Base-by-base conservation (phyloP, 2,329 filamentous ascomycete species). In the Fonsecaea pedrosoi region DNA sequence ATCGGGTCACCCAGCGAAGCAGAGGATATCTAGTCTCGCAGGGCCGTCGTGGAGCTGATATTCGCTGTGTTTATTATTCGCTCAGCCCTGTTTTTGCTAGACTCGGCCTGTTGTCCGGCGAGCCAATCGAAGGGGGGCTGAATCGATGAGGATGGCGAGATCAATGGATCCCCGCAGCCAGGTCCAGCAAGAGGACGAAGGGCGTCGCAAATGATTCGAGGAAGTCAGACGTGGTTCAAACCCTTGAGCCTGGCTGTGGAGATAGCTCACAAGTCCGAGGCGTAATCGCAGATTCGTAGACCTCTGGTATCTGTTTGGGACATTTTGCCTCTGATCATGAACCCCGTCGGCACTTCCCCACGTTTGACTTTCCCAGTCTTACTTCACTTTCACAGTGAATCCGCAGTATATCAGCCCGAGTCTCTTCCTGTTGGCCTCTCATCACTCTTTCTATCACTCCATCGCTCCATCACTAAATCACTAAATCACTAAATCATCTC, bases 231-330 rank as follows among this genome's bases (percentile, higher is more conserved):
- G 40, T 54, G 7, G 32, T 53, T 32, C 7, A 18, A 53, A 60
- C 57, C 40, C 57, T 50, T 13, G 15, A 13, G 4, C 13, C 13
- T 60, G 9, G 58, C 5, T 32, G 40, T 42, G 40, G 57, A 53
- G 42, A 30, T 21, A 34, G 34, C 42, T 61, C 59, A 38, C 59
- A 54, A 61, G 54, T 61, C 59, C 59, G 59, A 61, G 57, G 57
- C 55, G 18, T 7, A 48, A 53, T 50, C 7, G 45, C 30, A 32
- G 30, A 32, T 32, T 25, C 18, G 45, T 25, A 2, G 21, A 25
- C 4, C 9, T 25, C 4, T 15, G 12, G 15, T 42, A 30, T 37
- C 35, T 18, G 30, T 25, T 50, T 50, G 45, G 45, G 45, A 25
- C 25, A 25, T 58, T 54, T 61, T 50, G 59, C 59, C 59, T 54